Conservation (phyloP, 345 rosid species). For the Pistacia vera region DNA sequence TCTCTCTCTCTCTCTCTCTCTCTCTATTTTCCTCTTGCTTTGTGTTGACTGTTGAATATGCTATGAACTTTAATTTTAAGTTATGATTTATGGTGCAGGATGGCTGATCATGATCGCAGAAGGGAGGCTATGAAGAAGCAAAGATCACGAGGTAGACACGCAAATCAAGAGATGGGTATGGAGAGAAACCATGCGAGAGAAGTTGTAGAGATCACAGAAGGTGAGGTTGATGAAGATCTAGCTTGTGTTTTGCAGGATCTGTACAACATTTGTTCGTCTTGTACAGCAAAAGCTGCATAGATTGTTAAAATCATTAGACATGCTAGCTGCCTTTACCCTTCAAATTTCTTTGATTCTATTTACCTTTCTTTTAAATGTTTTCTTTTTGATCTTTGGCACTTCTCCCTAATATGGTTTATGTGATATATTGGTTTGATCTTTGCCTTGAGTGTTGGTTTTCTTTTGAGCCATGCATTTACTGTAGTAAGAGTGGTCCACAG, state of each 20-base stretch:
- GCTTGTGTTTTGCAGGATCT: slow-evolving; percentile 40
- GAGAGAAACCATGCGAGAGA: slow-evolving; percentile 21
- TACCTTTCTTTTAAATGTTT: background rate
- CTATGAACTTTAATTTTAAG: background rate
- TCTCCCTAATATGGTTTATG: background rate
- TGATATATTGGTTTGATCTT: background rate
- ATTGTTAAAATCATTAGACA: background rate
- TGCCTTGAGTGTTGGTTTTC: background rate
- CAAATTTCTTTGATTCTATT: background rate
- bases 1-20: slow-evolving; percentile 18
- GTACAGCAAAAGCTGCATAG: slow-evolving; percentile 53
- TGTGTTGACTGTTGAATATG: background rate
- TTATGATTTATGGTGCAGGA: slow-evolving; percentile 24
- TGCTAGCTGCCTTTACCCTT: no score
- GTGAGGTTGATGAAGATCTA: slow-evolving; percentile 36
- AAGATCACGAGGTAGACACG: slow-evolving; percentile 26
- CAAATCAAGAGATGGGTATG: slow-evolving; percentile 30
- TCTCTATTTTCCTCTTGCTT: background rate
- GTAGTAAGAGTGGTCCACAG: no score
- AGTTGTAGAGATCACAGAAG: slow-evolving; percentile 21
- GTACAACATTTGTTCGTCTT: slow-evolving; percentile 22
- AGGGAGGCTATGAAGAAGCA: slow-evolving; percentile 47
- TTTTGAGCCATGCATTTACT: background rate
- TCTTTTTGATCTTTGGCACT: background rate
- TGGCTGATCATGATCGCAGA: slow-evolving; percentile 61